Evolutionary conservation across 306 rosid genomes (phyloP).

Genomic region (Dryas drummondii): DNA sequence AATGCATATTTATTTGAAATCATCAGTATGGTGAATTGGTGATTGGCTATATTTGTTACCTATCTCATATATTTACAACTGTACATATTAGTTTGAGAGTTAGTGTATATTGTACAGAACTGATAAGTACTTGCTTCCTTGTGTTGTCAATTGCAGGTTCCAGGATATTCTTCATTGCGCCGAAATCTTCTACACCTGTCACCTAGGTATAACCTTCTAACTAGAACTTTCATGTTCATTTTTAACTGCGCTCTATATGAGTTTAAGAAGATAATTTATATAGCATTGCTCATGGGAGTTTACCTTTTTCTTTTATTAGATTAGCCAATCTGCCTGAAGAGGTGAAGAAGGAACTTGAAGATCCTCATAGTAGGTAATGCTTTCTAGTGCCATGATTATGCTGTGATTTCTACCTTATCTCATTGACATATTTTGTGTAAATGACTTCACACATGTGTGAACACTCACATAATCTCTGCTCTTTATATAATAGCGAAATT

Average conservation of each 20-base stretch:
- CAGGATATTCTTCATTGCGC: constrained; percentile 72
- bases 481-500: neutral
- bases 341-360: constrained; percentile 76
- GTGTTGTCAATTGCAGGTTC: constrained; percentile 35
- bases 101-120: neutral
- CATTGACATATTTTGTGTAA: neutral
- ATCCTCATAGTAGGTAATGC: constrained; percentile 76
- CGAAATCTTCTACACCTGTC: constrained; percentile 69
- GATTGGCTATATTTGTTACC: neutral
- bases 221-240: constrained; percentile 7
- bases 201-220: constrained; percentile 52
- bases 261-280: constrained; percentile 8
- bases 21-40: neutral
- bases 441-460: too few species aligned
- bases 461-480: too few species aligned
- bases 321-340: constrained; percentile 74
- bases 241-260: constrained; percentile 1
- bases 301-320: constrained; percentile 34
- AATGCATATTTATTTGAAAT: neutral
- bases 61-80: neutral
- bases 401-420: neutral
- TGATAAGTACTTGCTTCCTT: neutral
- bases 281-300: constrained; percentile 16
- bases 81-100: neutral
- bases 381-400: constrained; percentile 15